Conservation (phyloP, 164 flowering plant species). For the Protea cynaroides region DNA sequence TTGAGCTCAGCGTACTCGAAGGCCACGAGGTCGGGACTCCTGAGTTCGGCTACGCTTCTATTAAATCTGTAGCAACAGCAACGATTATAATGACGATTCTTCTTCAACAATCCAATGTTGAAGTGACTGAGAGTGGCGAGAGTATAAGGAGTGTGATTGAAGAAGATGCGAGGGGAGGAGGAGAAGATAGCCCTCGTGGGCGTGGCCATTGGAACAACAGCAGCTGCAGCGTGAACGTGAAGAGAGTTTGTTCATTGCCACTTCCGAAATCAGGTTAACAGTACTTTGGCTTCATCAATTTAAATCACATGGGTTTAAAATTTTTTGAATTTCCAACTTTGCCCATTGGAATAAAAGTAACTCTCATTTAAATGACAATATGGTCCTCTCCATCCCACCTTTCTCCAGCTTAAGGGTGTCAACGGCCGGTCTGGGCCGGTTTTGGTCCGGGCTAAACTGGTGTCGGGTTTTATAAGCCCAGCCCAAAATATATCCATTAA, state of each 20-base stretch:
- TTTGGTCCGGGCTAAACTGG: too few species aligned
- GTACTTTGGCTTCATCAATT: too few species aligned
- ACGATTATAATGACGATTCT: background rate
- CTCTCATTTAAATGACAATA: too few species aligned
- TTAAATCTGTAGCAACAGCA: conserved; percentile 6
- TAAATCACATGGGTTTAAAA: too few species aligned
- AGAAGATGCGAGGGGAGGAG: background rate
- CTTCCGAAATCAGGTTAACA: too few species aligned
- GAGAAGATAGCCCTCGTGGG: background rate
- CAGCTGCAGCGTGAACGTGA: background rate
- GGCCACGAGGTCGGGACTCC: conserved; percentile 58
- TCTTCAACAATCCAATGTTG: background rate
- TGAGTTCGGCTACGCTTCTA: conserved; percentile 7
- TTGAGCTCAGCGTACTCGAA: conserved; percentile 69
- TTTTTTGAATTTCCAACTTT: too few species aligned
- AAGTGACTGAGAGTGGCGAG: background rate
- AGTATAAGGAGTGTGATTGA: background rate
- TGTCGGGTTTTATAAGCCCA: too few species aligned
- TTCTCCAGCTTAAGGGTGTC: too few species aligned
- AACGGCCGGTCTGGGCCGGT: too few species aligned
- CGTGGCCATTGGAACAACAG: background rate
- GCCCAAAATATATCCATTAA: too few species aligned
- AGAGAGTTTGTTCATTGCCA: background rate
- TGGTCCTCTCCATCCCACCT: too few species aligned
- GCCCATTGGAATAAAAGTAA: too few species aligned